These are phyloP conservation scores for Cladorrhinum samala DNA, from an alignment of 495 filamentous ascomycete genomes.

Conservation along the genomic window DNA sequence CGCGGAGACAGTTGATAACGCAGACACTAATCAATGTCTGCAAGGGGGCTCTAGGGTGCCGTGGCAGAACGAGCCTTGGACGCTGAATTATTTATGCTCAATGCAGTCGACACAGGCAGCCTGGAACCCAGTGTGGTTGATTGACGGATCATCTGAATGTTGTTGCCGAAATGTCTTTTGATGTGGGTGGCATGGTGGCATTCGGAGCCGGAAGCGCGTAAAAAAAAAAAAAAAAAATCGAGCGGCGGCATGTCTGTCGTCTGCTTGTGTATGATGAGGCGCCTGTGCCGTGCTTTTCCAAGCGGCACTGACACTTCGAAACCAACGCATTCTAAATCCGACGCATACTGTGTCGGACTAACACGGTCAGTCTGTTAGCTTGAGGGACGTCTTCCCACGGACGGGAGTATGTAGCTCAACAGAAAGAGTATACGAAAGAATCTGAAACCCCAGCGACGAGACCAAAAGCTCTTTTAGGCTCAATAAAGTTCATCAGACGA, in stretches of 20 bases:
- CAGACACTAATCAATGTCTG: neutral
- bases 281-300: slow-evolving; percentile 11
- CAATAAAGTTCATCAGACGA: neutral
- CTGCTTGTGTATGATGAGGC: no score
- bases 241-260: neutral
- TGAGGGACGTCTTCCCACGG: no score
- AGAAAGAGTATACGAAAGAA: neutral
- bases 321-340: slow-evolving; percentile 11
- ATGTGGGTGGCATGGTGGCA: neutral
- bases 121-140: neutral
- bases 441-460: neutral
- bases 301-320: slow-evolving; percentile 10
- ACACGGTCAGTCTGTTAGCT: no score
- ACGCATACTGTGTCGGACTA: slow-evolving; percentile 10
- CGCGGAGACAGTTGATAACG: slow-evolving; percentile 11
- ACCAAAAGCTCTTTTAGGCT: neutral
- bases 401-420: neutral
- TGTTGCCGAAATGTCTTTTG: neutral
- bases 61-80: no score
- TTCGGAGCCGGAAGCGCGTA: slow-evolving; percentile 2
- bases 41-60: neutral
- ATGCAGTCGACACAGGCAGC: neutral
- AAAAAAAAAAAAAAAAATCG: no score
- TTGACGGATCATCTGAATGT: neutral
- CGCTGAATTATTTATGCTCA: neutral